phyloP scores from a whole-genome alignment of 495 filamentous ascomycete species.

The Delitschia confertaspora region DNA sequence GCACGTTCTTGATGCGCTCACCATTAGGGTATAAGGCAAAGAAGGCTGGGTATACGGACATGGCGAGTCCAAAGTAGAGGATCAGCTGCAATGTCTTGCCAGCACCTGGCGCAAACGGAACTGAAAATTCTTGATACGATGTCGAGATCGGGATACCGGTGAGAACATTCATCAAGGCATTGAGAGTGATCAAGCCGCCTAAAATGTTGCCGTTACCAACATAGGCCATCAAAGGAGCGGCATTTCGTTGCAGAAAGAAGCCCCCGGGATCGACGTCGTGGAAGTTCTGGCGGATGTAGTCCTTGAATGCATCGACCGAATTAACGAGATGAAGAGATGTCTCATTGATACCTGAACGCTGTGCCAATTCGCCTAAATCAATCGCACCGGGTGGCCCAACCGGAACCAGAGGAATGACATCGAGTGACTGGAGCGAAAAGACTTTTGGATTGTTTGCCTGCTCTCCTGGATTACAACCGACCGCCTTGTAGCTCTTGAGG shows the following conservation, averaged over 20 bases:
- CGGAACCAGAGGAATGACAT: constrained; percentile 43
- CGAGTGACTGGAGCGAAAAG: constrained; percentile 32
- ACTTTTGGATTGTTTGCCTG: constrained; percentile 35
- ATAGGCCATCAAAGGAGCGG: constrained; percentile 54
- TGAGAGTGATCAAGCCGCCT: constrained; percentile 58
- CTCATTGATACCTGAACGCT: constrained; percentile 15
- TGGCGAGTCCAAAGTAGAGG: constrained; percentile 67
- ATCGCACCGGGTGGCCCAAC: constrained; percentile 46
- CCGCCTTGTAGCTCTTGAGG: constrained; percentile 46
- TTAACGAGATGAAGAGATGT: constrained; percentile 48
- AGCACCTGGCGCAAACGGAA: constrained; percentile 51
- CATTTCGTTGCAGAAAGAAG: constrained; percentile 57
- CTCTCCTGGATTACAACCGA: constrained; percentile 50
- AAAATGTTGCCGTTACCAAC: constrained; percentile 43
- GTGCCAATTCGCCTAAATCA: constrained; percentile 7
- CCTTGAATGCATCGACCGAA: constrained; percentile 56
- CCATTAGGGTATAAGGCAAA: constrained; percentile 78
- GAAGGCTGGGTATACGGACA: constrained; percentile 70
- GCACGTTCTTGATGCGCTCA: constrained; percentile 66
- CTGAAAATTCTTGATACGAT: constrained; percentile 60
- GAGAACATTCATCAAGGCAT: constrained; percentile 57
- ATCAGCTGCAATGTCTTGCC: constrained; percentile 71
- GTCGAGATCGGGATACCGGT: constrained; percentile 58
- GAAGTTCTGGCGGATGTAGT: constrained; percentile 52
- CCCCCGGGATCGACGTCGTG: constrained; percentile 64